Base-by-base conservation (phyloP, 371 early-diverging fungal genomes). In the Zychaea mexicana region DNA sequence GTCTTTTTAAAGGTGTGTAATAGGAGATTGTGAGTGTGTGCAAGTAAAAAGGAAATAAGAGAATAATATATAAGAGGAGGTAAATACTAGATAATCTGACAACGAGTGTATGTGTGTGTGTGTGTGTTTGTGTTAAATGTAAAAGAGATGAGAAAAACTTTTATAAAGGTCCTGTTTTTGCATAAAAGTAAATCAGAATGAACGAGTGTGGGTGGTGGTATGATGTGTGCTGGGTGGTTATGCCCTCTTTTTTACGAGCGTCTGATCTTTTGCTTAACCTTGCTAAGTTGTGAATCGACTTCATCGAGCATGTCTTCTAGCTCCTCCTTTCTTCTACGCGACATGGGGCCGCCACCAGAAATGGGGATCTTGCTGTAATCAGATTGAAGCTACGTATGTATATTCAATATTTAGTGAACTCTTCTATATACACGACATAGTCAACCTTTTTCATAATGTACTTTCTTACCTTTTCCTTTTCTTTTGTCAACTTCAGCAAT, bases 361-460 rank as follows among this genome's bases (percentile, higher is more conserved):
- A 79, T 64, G 26, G 86, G 86, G 21, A 83, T 77, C 67, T 84
- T 84, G 62, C 83, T 84, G 57, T 84, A 72, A 45, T 83, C 84
- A 19, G 81, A 78, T 72, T 84, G 82, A 2, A 81, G 61, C 73
- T 74, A 58, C n/a, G 28, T 57, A 22, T 8, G 10, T 15, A 26
- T 30, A 0, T 3, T 42, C 4, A 15, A 17, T 13, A 42, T 17
- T 42, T 4, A 42, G n/a, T 42, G 24, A 24, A 49, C 9, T 24
- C n/a, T 19, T 49, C 22, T 49, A 17, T 24, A 17, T 22, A 5
- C 13, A 49, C 6, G 49, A 8, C 10, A n/a, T n/a, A n/a, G n/a
- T n/a, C n/a, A n/a, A n/a, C 66, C 46, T 71, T 64, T 17, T 22
- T n/a, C 22, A 21, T 49, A 9, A 24, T 22, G 1, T 36, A 17